A percentile compares a stretch with the other conserved stretches of the same genome.
Conservation (phyloP, 371 early-diverging fungal species). For the Actinomortierella ambigua region DNA sequence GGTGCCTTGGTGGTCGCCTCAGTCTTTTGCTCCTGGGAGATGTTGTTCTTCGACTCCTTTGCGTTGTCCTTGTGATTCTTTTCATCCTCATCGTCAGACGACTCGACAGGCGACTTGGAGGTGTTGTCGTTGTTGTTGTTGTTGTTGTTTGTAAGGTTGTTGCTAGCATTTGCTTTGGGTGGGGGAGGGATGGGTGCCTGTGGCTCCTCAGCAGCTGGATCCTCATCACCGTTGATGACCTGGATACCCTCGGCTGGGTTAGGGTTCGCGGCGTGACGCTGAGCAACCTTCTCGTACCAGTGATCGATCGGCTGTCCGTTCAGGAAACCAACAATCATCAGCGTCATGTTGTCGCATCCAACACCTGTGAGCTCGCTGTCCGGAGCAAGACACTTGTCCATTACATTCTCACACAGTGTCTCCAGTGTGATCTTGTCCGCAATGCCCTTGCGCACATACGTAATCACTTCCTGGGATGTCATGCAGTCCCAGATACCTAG, state of each 20-base stretch:
- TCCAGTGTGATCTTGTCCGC: constrained; percentile 61
- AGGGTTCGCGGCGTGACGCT: constrained; percentile 16
- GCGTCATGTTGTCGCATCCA: constrained; percentile 99
- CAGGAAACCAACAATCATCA: constrained; percentile 87
- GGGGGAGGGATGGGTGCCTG: no score
- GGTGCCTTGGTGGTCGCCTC: no score
- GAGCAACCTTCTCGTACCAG: constrained; percentile 62
- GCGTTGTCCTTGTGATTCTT: no score
- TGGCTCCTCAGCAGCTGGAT: constrained; percentile 17
- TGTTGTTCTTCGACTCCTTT: no score
- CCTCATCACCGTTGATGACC: constrained; percentile 38
- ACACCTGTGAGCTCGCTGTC: constrained; percentile 84
- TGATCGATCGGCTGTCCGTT: constrained; percentile 71
- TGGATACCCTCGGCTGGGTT: constrained; percentile 21
- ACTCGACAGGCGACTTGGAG: no score
- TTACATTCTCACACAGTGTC: constrained; percentile 81
- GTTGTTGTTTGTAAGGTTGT: no score
- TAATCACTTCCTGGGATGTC: constrained; percentile 86
- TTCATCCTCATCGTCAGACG: no score
- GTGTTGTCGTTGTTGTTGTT: no score
- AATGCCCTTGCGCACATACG: constrained; percentile 75
- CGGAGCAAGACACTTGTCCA: constrained; percentile 90
- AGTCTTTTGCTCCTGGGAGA: no score
- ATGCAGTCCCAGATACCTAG: constrained; percentile 97
- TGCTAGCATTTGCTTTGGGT: no score